These are phyloP conservation scores for Prillingera fragicola DNA, from an alignment of 1,284 basidiomycete genomes.

Conservation along the genomic window DNA sequence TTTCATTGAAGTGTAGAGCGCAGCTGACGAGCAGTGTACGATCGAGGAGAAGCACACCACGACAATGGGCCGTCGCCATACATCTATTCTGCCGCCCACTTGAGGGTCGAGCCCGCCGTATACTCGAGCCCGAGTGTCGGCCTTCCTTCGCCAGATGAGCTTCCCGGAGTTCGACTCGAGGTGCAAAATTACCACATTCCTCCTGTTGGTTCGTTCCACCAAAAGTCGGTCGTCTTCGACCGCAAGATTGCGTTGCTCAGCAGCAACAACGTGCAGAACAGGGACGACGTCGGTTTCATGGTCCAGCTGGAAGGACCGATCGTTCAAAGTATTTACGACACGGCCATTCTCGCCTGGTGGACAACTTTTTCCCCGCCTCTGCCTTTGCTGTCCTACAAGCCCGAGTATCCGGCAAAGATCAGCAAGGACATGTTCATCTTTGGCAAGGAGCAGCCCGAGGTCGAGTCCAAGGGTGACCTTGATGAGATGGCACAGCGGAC, in stretches of 20 bases:
- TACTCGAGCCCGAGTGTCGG: conserved; percentile 9
- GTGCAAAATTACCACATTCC: conserved; percentile 37
- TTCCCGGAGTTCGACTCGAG: conserved; percentile 16
- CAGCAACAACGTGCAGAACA: conserved; percentile 68
- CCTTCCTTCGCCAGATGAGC: conserved; percentile 14
- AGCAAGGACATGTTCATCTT: conserved; percentile 15
- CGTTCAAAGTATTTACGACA: conserved; percentile 66
- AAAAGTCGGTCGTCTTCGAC: conserved; percentile 67
- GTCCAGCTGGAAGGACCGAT: conserved; percentile 61
- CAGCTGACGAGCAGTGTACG: conserved; percentile 20
- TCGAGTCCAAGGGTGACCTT: conserved; percentile 22
- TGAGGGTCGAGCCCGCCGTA: conserved; percentile 3
- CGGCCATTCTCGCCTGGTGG: conserved; percentile 61
- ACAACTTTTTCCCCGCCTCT: conserved; percentile 56
- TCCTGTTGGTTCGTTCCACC: conserved; percentile 55
- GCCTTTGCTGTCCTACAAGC: conserved; percentile 49
- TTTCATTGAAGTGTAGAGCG: too few relatives aligned
- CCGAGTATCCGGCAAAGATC: conserved; percentile 8
- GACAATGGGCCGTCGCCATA: too few relatives aligned
- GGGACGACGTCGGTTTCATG: conserved; percentile 63
- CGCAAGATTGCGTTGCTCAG: conserved; percentile 62
- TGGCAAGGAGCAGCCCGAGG: conserved; percentile 21
- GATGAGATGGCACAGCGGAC: conserved; percentile 13
- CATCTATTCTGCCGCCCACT: too few relatives aligned
- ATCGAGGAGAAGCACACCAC: conserved; percentile 31